Conservation (phyloP, 441 rosid genomes). For the Aleurites moluccanus region DNA sequence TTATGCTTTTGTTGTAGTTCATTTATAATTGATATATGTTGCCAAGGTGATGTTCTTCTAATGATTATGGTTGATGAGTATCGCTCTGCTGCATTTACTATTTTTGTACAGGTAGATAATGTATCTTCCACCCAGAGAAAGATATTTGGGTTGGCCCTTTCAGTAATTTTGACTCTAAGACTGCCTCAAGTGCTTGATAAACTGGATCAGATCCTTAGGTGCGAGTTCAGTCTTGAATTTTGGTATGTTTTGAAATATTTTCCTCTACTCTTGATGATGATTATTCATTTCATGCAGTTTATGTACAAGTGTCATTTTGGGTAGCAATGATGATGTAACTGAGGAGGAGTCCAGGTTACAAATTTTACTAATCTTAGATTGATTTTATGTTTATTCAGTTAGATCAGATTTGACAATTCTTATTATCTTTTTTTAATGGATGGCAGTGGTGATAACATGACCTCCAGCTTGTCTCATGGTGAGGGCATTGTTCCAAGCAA, state of each 20-base stretch:
- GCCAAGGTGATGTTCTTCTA: neutral
- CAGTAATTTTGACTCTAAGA: slow-evolving; percentile 80
- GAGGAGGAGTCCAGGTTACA: slow-evolving; percentile 88
- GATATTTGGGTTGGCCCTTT: slow-evolving; percentile 81
- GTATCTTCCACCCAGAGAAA: slow-evolving; percentile 66
- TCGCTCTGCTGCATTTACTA: slow-evolving; percentile 17
- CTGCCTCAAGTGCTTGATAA: slow-evolving; percentile 94
- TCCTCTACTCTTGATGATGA: slow-evolving; percentile 10
- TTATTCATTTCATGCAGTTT: slow-evolving; percentile 41
- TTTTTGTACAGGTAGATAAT: slow-evolving; percentile 71
- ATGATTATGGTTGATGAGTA: slow-evolving; percentile 1
- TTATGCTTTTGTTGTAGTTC: neutral
- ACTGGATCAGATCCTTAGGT: slow-evolving; percentile 95
- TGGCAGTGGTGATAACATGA: slow-evolving; percentile 64
- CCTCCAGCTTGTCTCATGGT: slow-evolving; percentile 60
- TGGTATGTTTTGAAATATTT: neutral
- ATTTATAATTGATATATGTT: neutral
- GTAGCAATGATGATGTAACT: slow-evolving; percentile 63
- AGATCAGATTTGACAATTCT: neutral
- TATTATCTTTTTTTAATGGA: slow-evolving; percentile 8
- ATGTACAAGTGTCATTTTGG: slow-evolving; percentile 87
- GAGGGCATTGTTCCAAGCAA: slow-evolving; percentile 68
- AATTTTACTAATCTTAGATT: slow-evolving; percentile 1
- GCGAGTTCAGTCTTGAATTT: slow-evolving; percentile 20
- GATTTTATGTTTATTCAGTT: slow-evolving; percentile 4